These are phyloP conservation scores for Aspergillus indologenus DNA, from an alignment of 495 filamentous ascomycete species.

Conservation along the genomic window DNA sequence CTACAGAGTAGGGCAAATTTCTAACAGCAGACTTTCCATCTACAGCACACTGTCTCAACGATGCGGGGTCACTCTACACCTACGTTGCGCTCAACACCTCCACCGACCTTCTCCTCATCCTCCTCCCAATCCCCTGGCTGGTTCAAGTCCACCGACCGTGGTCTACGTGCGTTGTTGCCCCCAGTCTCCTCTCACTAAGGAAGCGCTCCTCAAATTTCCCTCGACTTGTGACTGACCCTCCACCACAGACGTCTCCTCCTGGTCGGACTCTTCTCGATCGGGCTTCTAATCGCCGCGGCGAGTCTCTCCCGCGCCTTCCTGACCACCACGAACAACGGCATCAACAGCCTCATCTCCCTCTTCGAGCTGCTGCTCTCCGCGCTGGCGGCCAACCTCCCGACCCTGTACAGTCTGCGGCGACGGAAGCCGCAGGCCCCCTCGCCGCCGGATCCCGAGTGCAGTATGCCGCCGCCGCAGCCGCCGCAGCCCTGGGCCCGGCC, in stretches of 20 bases:
- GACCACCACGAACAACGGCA: conserved; percentile 54
- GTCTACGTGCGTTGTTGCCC: conserved; percentile 2
- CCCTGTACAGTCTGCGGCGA: not conserved
- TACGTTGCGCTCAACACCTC: conserved; percentile 11
- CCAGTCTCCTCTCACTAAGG: not conserved
- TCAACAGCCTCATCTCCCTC: conserved; percentile 16
- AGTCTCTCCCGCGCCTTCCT: conserved; percentile 49
- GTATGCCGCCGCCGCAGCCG: not conserved
- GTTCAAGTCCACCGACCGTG: conserved; percentile 6
- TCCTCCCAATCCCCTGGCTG: conserved; percentile 17
- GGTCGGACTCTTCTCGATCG: conserved; percentile 11
- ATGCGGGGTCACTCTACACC: conserved; percentile 6
- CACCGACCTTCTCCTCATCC: conserved; percentile 17
- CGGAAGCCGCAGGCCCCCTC: not conserved
- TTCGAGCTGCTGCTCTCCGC: not conserved
- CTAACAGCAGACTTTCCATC: no score
- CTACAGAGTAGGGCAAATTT: no score
- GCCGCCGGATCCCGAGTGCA: not conserved
- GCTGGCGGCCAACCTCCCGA: not conserved
- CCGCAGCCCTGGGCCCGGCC: no score
- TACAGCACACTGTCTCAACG: conserved; percentile 7
- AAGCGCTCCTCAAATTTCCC: no score
- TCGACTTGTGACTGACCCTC: no score
- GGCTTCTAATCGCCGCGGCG: not conserved
- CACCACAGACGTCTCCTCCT: conserved; percentile 9